These are phyloP conservation scores for Calvatia gigantea DNA, from an alignment of 768 basidiomycete genomes.

Conservation along the genomic window DNA sequence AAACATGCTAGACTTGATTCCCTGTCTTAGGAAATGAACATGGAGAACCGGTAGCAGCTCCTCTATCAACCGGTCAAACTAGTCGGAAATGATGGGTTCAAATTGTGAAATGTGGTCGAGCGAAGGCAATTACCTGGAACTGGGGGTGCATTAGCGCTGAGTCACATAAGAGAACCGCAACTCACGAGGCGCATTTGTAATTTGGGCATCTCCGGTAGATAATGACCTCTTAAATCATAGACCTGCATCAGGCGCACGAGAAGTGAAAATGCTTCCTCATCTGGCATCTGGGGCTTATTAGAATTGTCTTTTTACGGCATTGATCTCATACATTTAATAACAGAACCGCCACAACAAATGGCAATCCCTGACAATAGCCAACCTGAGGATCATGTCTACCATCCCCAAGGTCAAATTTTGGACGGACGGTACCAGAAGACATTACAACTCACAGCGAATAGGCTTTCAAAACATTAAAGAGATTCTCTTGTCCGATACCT, in stretches of 20 bases:
- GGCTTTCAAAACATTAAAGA: constrained; percentile 97
- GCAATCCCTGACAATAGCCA: constrained; percentile 96
- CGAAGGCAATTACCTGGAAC: constrained; percentile 52
- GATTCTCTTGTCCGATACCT: constrained; percentile 94
- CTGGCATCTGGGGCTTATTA: constrained; percentile 77
- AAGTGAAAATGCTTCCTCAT: constrained; percentile 97
- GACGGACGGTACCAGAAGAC: neutral
- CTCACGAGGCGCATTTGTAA: constrained; percentile 86
- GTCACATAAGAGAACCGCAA: constrained; percentile 23
- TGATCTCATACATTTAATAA: constrained; percentile 71
- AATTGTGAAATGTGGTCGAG: constrained; percentile 3
- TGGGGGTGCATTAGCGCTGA: constrained; percentile 17
- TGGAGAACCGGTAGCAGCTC: constrained; percentile 91
- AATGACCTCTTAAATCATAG: constrained; percentile 94
- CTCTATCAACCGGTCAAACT: constrained; percentile 95
- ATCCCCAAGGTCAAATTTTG: neutral
- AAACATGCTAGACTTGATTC: constrained; percentile 97
- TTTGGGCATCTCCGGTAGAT: constrained; percentile 99
- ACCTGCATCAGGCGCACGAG: constrained; percentile 94
- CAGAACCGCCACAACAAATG: constrained; percentile 93
- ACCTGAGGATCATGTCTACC: constrained; percentile 85
- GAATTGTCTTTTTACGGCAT: constrained; percentile 6
- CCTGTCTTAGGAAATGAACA: constrained; percentile 89
- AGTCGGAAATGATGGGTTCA: constrained; percentile 1
- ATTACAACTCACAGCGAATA: constrained; percentile 74